Base-by-base conservation (phyloP, 805 yeast genomes). In the Groenewaldozyma salmanticensis region DNA sequence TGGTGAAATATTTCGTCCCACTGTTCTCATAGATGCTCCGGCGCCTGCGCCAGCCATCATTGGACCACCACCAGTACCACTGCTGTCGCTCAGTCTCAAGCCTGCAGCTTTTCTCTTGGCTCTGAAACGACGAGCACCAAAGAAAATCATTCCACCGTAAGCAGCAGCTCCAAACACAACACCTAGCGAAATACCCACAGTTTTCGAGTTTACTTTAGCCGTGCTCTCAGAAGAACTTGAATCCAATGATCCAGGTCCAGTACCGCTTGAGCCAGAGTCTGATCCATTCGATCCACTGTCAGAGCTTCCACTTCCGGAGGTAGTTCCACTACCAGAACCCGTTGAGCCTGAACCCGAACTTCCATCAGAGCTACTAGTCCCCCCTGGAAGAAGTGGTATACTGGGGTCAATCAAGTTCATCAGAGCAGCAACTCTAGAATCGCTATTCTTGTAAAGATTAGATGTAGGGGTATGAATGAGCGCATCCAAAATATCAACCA, bases 111-210 rank as follows among this genome's bases (percentile, higher is more conserved):
- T 41, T 41, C 46, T 44, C 51, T 45, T 51, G 50, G 45, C 44
- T 22, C 54, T 70, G 60, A 66, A 75, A 49, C 66, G 64, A 55
- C 72, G 70, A 55, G 74, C 72, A 48, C 74, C 64, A 31, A 77
- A 54, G 42, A 77, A 65, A 67, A 86, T 71, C 17, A 74, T 62
- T 0, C 75, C 67, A 54, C 83, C 72, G 57, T 83, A 82, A 6
- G 74, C 64, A 5, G 73, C 65, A 35, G 84, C 79, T 41, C 96
- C 96, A 11, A 74, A 76, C 22, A 84, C 77, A 4, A 94, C 77
- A 36, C 96, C 96, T 32, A 85, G 70, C 11, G 90, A 79, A 40
- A 87, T 74, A 29, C 94, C 95, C 20, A 82, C 79, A 19, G 84
- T 70, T 46, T 70, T 70, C 35, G 65, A 63, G 45, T 62, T 64